A percentile compares a stretch with the other conserved stretches of the same genome.
phyloP scores from a whole-genome alignment of 345 rosid genomes.

The Cardamine resedifolia region DNA sequence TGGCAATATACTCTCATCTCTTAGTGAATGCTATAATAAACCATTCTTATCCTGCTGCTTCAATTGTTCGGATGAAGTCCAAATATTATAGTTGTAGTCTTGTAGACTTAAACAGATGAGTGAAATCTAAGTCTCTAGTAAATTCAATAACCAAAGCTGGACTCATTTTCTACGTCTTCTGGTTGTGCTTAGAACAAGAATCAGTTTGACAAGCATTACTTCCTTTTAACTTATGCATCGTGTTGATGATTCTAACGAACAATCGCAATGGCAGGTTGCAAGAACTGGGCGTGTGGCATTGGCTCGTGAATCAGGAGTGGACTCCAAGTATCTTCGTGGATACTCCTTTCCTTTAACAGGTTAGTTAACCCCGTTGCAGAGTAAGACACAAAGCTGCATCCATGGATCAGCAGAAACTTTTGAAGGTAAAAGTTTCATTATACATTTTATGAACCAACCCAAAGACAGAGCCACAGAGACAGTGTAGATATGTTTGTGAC shows the following conservation, averaged over 20 bases:
- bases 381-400: conserved; percentile 7
- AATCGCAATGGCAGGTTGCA: conserved; percentile 60
- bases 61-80: not conserved
- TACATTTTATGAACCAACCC: conserved; percentile 4
- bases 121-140: not conserved
- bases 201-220: not conserved
- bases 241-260: conserved; percentile 2
- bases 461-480: conserved; percentile 8
- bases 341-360: conserved; percentile 64
- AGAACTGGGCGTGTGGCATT: conserved; percentile 87
- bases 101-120: not conserved
- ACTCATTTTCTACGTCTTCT: not conserved
- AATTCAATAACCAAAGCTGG: not conserved
- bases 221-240: not conserved
- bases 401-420: conserved; percentile 18
- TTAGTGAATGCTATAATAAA: not conserved
- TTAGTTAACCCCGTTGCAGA: not conserved
- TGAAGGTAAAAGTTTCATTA: conserved; percentile 23
- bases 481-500: conserved; percentile 5
- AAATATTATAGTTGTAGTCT: conserved; percentile 1
- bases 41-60: not conserved
- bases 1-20: conserved; percentile 9
- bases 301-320: conserved; percentile 89
- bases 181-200: conserved; percentile 6
- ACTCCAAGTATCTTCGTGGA: conserved; percentile 83